These are phyloP conservation scores for Lepidopterella palustris DNA, from an alignment of 495 filamentous ascomycete genomes.

Conservation along the genomic window DNA sequence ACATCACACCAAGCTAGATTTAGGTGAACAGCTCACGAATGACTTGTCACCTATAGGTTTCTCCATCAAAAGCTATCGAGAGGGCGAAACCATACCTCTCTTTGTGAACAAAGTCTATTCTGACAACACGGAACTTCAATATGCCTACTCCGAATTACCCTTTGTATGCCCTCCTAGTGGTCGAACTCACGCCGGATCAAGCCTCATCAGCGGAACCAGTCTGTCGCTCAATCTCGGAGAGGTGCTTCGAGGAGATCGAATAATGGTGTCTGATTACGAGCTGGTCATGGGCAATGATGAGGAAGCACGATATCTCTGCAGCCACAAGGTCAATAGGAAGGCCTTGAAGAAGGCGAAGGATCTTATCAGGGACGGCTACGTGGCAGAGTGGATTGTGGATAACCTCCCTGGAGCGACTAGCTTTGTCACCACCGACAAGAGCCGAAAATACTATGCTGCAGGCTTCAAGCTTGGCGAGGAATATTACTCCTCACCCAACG, in stretches of 20 bases:
- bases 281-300: slow-evolving; percentile 74
- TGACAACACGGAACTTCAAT: slow-evolving; percentile 85
- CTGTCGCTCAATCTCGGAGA: slow-evolving; percentile 89
- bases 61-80: slow-evolving; percentile 69
- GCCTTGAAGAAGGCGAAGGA: slow-evolving; percentile 66
- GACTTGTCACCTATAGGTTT: slow-evolving; percentile 33
- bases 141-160: slow-evolving; percentile 87
- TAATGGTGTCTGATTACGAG: slow-evolving; percentile 83
- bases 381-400: slow-evolving; percentile 94
- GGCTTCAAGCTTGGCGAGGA: slow-evolving; percentile 90
- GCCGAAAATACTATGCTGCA: slow-evolving; percentile 84
- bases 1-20: neutral
- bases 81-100: slow-evolving; percentile 74
- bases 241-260: slow-evolving; percentile 84
- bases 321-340: slow-evolving; percentile 53
- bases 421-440: slow-evolving; percentile 86
- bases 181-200: slow-evolving; percentile 57
- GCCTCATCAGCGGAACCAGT: slow-evolving; percentile 71
- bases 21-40: neutral
- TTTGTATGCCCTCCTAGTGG: slow-evolving; percentile 84
- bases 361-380: slow-evolving; percentile 75
- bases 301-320: slow-evolving; percentile 72
- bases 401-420: slow-evolving; percentile 89
- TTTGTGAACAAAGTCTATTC: slow-evolving; percentile 96
- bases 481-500: slow-evolving; percentile 55